Evolutionary conservation across 2,329 filamentous ascomycete species (phyloP), one percentile per base, ranked within the genome.

Genomic region (Aspergillus sp.): DNA sequence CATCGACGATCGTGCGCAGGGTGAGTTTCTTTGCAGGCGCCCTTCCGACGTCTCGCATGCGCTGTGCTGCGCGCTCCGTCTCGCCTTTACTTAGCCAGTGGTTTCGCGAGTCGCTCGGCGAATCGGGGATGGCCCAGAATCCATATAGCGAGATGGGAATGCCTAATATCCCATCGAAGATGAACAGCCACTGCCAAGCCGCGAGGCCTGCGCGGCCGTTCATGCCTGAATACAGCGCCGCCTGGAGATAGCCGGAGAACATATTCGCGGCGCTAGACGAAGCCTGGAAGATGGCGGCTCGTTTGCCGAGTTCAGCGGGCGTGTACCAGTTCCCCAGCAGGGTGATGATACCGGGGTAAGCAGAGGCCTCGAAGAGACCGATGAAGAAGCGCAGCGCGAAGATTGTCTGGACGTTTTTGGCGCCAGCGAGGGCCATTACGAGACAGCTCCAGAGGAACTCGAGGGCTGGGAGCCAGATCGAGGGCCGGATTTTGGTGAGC

Each of bases 381-480:
- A 64, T 44, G 8, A 58, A 57, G 46, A 66, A 66, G 34, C 65
- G 57, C 1, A 67, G 53, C 4, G 53, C 57, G 24, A 64, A 67
- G 22, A 65, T 30, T 7, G 59, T 52, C 2, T 51, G 55, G 2
- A 51, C 51, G 22, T 48, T 57, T 27, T 61, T 57, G 19, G 41
- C 50, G n/a, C 46, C 60, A 30, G 41, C 79, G 7, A 79, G 71
- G 24, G 76, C 75, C 17, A 79, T 59, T 2, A 77, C 75, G 37
- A 77, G 75, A 19, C 75, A 49, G 3, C 70, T 76, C 77, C 77
- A 80, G 5, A 58, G 51, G 5, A 72, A 58, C 5, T 73, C 64
- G 45, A 71, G 78, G 17, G 58, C 63, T 0, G 73, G 69, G n/a
- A 79, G 70, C 75, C 74, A 80, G 56, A 73, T 20, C 70, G 69